Evolutionary conservation across 495 filamentous ascomycete genomes (phyloP).

Genomic region (Geoglossum glabrum): DNA sequence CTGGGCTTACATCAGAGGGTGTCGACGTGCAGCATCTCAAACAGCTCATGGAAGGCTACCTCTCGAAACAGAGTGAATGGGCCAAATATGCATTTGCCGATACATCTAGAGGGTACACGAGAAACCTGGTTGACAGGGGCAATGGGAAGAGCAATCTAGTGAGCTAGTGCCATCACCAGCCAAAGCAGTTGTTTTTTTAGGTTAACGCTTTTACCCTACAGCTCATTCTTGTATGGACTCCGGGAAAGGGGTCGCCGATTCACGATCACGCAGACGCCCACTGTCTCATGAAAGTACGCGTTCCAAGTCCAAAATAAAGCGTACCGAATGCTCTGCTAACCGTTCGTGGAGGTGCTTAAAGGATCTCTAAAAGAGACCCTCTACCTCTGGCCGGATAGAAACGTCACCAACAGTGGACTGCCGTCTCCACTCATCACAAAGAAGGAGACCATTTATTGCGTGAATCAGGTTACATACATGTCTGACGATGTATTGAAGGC

Average conservation of each 20-base stretch:
- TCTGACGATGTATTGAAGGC: constrained; percentile 35
- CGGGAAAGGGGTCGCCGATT: constrained; percentile 64
- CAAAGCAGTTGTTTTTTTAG: background rate
- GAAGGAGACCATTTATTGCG: constrained; percentile 26
- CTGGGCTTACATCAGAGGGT: constrained; percentile 60
- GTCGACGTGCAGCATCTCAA: constrained; percentile 50
- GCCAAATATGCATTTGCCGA: constrained; percentile 46
- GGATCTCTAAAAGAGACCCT: constrained; percentile 61
- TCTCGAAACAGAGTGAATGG: constrained; percentile 50
- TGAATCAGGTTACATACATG: constrained; percentile 65
- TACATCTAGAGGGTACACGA: constrained; percentile 45
- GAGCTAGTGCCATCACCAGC: constrained; percentile 12
- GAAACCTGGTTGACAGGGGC: constrained; percentile 76
- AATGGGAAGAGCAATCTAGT: constrained; percentile 85
- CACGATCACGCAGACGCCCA: constrained; percentile 81
- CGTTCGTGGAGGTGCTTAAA: constrained; percentile 38
- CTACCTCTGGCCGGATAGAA: constrained; percentile 50
- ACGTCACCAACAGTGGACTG: constrained; percentile 23
- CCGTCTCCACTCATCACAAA: constrained; percentile 26
- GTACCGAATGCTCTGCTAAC: background rate
- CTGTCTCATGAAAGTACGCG: constrained; percentile 41
- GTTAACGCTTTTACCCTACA: constrained; percentile 15
- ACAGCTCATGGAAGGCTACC: constrained; percentile 49
- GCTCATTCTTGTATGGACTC: constrained; percentile 84
- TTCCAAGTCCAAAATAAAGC: background rate